These are phyloP conservation scores for Beverwykella pulmonaria DNA, from an alignment of 495 filamentous ascomycete genomes.

Conservation along the genomic window DNA sequence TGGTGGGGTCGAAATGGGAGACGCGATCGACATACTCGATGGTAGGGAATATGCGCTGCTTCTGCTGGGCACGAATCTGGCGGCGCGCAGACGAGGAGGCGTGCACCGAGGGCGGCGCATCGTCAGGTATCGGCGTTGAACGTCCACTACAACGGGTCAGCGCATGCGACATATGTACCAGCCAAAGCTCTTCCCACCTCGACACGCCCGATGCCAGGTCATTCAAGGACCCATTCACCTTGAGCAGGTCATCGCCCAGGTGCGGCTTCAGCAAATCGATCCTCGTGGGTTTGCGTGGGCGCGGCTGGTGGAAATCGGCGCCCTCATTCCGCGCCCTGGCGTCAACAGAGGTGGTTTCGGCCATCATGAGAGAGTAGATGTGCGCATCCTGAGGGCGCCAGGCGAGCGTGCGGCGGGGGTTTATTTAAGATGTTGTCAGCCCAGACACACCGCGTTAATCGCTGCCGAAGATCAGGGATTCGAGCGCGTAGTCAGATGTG, in stretches of 20 bases:
- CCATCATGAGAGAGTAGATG: conserved; percentile 20
- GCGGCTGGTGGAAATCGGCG: conserved; percentile 28
- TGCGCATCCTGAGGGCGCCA: conserved; percentile 15
- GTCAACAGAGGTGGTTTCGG: conserved; percentile 32
- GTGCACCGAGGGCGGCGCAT: conserved; percentile 87
- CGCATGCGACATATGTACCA: not conserved
- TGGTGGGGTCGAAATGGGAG: conserved; percentile 91
- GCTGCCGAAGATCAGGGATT: conserved; percentile 11
- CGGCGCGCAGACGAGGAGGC: conserved; percentile 83
- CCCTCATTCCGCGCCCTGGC: conserved; percentile 11
- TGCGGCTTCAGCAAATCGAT: conserved; percentile 29
- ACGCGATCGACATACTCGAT: conserved; percentile 91
- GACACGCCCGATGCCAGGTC: conserved; percentile 28
- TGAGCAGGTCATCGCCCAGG: conserved; percentile 12
- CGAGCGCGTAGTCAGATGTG: conserved; percentile 18
- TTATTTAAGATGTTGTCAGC: conserved; percentile 13
- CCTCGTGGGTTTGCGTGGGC: conserved; percentile 29
- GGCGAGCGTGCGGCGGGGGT: conserved; percentile 2
- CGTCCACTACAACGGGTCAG: conserved; percentile 63
- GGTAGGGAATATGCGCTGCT: conserved; percentile 89
- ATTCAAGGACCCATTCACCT: conserved; percentile 15
- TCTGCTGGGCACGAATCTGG: conserved; percentile 78
- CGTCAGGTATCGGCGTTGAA: conserved; percentile 84
- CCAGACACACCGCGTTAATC: conserved; percentile 10
- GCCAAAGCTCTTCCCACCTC: conserved; percentile 19